phyloP scores from a whole-genome alignment of 768 basidiomycete species.

The Mycena filopes region DNA sequence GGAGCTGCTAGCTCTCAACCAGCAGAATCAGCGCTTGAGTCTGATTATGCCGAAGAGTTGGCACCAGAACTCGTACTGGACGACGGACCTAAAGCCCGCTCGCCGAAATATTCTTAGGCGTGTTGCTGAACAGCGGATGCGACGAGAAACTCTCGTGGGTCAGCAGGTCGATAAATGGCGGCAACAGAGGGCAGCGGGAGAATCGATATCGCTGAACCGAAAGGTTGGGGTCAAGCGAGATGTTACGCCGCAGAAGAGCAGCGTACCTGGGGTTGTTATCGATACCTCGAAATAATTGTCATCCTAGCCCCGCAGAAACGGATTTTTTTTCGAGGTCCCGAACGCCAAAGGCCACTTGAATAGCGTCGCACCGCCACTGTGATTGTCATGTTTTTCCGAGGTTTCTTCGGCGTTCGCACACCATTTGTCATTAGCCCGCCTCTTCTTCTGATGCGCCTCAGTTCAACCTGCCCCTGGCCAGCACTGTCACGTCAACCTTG shows the following conservation, averaged over 20 bases:
- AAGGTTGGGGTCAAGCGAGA: neutral
- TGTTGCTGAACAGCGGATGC: constrained; percentile 20
- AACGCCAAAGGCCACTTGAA: too few relatives aligned
- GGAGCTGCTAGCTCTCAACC: constrained; percentile 49
- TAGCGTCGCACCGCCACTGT: too few relatives aligned
- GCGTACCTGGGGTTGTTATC: constrained; percentile 10
- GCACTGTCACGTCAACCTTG: too few relatives aligned
- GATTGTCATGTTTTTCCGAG: too few relatives aligned
- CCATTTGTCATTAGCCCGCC: too few relatives aligned
- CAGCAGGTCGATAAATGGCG: constrained; percentile 29
- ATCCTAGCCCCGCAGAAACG: too few relatives aligned
- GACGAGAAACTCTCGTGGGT: constrained; percentile 18
- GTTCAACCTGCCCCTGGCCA: too few relatives aligned
- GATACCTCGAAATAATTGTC: too few relatives aligned
- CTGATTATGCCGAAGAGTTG: constrained; percentile 48
- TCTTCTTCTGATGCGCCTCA: too few relatives aligned
- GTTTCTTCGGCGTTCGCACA: too few relatives aligned
- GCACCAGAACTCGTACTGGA: constrained; percentile 24
- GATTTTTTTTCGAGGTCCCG: too few relatives aligned
- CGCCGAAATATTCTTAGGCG: constrained; percentile 31
- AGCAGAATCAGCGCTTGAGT: constrained; percentile 47
- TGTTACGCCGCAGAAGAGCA: constrained; percentile 1
- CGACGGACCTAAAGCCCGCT: constrained; percentile 22
- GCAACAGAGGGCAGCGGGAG: constrained; percentile 27
- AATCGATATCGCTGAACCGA: neutral